These are phyloP conservation scores for Sclerotinia sclerotiorum DNA, from an alignment of 2,329 filamentous ascomycete genomes.

Conservation along the genomic window DNA sequence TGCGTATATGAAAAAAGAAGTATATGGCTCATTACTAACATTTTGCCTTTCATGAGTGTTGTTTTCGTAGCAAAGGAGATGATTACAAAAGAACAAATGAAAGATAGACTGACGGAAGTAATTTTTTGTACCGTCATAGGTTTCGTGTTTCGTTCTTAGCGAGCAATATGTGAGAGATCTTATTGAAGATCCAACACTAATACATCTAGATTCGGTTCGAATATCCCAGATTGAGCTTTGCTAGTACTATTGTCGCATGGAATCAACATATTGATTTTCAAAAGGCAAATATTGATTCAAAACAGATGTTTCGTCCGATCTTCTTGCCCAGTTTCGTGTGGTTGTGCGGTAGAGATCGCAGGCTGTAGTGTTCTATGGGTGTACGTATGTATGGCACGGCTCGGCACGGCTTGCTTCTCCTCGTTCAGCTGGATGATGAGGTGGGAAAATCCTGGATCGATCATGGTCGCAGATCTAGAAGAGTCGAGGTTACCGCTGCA, in stretches of 20 bases:
- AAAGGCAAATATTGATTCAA: not conserved
- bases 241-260: too few species aligned
- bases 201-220: not conserved
- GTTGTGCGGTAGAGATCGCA: not conserved
- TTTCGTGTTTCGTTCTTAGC: not conserved
- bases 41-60: too few species aligned
- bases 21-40: too few species aligned
- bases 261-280: not conserved
- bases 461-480: not conserved
- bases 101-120: not conserved
- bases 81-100: not conserved
- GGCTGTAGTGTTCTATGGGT: not conserved
- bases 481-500: not conserved
- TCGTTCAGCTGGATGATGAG: not conserved
- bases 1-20: too few species aligned
- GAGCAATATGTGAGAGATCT: not conserved
- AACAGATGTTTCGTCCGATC: not conserved
- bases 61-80: too few species aligned
- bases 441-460: not conserved
- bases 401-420: not conserved
- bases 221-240: not conserved
- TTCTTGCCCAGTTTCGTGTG: not conserved
- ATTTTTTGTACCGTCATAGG: not conserved
- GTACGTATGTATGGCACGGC: not conserved
- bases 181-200: too few species aligned